These are phyloP conservation scores for Agrocybe pediades DNA, from an alignment of 768 basidiomycete species.

Conservation along the genomic window DNA sequence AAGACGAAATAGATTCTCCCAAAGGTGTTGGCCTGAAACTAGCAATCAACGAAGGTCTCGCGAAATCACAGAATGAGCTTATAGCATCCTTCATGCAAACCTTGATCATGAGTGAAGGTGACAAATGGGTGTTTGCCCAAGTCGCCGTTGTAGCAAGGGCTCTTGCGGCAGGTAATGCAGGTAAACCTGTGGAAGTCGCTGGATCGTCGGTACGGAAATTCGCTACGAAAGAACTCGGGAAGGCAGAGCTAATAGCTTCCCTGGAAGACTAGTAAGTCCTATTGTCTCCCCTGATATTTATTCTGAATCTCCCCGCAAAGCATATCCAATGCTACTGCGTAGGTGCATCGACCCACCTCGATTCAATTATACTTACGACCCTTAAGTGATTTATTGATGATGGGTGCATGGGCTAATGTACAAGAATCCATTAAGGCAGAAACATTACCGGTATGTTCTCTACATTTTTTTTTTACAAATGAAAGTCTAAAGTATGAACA, in stretches of 20 bases:
- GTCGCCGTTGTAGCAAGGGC: constrained; percentile 69
- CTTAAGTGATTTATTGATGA: constrained; percentile 68
- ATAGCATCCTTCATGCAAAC: constrained; percentile 94
- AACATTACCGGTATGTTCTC: constrained; percentile 65
- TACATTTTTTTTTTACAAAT: background rate
- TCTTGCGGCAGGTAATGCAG: constrained; percentile 64
- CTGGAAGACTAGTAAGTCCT: constrained; percentile 85
- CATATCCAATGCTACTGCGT: constrained; percentile 85
- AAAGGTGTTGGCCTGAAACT: constrained; percentile 83
- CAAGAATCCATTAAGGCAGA: constrained; percentile 61
- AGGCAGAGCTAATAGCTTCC: constrained; percentile 74
- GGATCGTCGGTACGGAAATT: constrained; percentile 80
- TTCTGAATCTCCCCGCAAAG: constrained; percentile 34
- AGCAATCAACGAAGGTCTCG: constrained; percentile 87
- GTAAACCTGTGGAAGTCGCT: constrained; percentile 76
- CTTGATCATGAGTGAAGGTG: constrained; percentile 95
- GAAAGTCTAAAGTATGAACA: constrained; percentile 2
- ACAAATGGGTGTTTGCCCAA: constrained; percentile 82
- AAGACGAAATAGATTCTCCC: background rate
- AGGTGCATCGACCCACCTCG: background rate
- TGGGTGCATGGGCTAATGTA: constrained; percentile 78
- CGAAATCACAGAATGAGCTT: constrained; percentile 78
- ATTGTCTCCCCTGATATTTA: background rate
- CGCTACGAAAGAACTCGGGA: constrained; percentile 83
- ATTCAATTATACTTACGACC: background rate